phyloP scores from a whole-genome alignment of 768 basidiomycete species.

The Tylopilus sp. region DNA sequence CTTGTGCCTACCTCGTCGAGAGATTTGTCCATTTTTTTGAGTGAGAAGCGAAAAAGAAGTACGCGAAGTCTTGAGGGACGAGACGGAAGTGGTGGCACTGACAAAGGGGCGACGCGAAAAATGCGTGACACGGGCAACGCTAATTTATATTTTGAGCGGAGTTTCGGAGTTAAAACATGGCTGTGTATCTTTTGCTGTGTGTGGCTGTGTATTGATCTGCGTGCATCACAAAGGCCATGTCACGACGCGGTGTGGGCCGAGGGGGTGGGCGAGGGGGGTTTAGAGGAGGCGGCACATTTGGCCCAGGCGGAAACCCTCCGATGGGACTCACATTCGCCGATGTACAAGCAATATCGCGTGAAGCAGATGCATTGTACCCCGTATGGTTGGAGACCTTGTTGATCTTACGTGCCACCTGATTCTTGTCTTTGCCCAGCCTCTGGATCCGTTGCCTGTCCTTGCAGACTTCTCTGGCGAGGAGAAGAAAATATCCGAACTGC shows the following conservation, averaged over 20 bases:
- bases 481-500: constrained; percentile 59
- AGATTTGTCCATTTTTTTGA: constrained; percentile 67
- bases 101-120: constrained; percentile 30
- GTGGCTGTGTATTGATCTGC: constrained; percentile 11
- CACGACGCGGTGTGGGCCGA: constrained; percentile 46
- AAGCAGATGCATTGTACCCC: constrained; percentile 77
- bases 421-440: constrained; percentile 42
- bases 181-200: not conserved
- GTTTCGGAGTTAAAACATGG: constrained; percentile 24
- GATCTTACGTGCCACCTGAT: constrained; percentile 20
- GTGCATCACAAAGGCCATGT: constrained; percentile 37
- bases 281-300: constrained; percentile 42
- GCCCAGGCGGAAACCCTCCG: constrained; percentile 47
- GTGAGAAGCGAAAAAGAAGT: not conserved
- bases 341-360: constrained; percentile 71
- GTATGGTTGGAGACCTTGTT: constrained; percentile 45
- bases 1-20: constrained; percentile 69
- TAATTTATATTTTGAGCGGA: constrained; percentile 25
- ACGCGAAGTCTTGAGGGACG: not conserved
- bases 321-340: constrained; percentile 83
- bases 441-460: constrained; percentile 63
- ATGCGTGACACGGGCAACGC: not conserved
- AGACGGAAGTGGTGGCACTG: constrained; percentile 20
- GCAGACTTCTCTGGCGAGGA: constrained; percentile 66
- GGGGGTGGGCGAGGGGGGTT: constrained; percentile 61